Percentiles rank a stretch among this genome's conserved stretches.
phyloP scores from a whole-genome alignment of 805 yeast genomes.

The Brettanomyces naardenensis region DNA sequence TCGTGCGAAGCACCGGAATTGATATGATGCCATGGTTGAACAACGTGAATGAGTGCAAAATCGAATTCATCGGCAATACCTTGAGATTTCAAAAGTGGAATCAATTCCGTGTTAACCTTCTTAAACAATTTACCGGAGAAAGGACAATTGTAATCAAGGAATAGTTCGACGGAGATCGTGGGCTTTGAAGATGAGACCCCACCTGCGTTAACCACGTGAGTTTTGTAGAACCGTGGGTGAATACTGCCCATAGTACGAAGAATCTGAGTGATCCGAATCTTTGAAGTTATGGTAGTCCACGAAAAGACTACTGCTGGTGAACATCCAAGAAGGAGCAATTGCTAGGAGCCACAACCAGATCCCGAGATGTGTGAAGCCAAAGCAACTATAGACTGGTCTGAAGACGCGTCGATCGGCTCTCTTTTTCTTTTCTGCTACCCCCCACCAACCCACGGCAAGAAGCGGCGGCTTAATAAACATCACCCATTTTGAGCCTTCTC shows the following conservation, averaged over 20 bases:
- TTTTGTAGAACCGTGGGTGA: slow-evolving; percentile 15
- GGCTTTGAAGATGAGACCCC: background rate
- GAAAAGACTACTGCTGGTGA: background rate
- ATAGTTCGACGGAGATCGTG: slow-evolving; percentile 46
- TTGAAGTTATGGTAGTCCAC: background rate
- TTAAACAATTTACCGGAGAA: slow-evolving; percentile 58
- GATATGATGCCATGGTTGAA: slow-evolving; percentile 87
- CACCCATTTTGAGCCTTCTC: too few relatives aligned
- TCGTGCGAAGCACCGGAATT: slow-evolving; percentile 63
- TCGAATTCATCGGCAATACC: slow-evolving; percentile 41
- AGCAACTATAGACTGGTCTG: too few relatives aligned
- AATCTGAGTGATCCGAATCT: too few relatives aligned
- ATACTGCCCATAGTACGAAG: slow-evolving; percentile 17
- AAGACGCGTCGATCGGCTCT: too few relatives aligned
- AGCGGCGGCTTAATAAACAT: too few relatives aligned
- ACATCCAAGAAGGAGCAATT: too few relatives aligned
- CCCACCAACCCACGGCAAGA: too few relatives aligned
- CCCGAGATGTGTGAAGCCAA: too few relatives aligned
- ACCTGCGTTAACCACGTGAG: slow-evolving; percentile 15
- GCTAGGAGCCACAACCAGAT: too few relatives aligned
- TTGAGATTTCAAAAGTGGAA: slow-evolving; percentile 41
- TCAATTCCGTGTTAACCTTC: slow-evolving; percentile 42
- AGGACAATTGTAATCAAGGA: slow-evolving; percentile 73
- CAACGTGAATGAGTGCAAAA: slow-evolving; percentile 59
- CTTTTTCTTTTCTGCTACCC: too few relatives aligned